Conservation (phyloP, 495 filamentous ascomycete genomes). For the Neurospora sp. region DNA sequence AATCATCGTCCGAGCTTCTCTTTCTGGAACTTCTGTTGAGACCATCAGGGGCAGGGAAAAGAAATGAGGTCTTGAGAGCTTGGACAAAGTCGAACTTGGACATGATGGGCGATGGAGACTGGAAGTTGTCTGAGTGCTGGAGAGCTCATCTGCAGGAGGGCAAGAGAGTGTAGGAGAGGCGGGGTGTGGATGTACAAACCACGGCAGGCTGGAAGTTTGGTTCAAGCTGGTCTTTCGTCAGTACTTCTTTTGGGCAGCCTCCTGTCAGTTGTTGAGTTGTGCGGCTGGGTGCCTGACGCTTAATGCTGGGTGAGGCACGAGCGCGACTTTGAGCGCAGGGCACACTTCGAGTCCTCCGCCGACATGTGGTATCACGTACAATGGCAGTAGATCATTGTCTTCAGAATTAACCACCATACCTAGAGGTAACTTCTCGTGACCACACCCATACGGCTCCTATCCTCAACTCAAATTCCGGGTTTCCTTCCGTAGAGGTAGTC, state of each 20-base stretch:
- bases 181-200: background rate
- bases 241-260: background rate
- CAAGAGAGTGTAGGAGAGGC: background rate
- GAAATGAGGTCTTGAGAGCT: too few relatives aligned
- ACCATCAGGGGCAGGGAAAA: background rate
- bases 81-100: too few relatives aligned
- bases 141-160: background rate
- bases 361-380: background rate
- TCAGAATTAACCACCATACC: background rate
- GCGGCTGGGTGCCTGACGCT: background rate
- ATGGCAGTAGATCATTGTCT: background rate
- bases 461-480: background rate
- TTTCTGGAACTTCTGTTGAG: background rate
- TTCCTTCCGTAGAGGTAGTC: background rate
- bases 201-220: background rate
- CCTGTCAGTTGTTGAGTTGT: background rate
- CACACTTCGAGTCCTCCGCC: background rate
- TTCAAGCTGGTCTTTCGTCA: background rate
- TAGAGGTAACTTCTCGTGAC: background rate
- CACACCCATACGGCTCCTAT: background rate
- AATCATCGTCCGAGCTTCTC: background rate
- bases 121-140: too few relatives aligned
- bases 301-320: background rate
- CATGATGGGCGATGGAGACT: too few relatives aligned
- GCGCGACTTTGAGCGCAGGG: background rate